Conservation (phyloP, 495 filamentous ascomycete species). For the Rhizodiscina lignyota region DNA sequence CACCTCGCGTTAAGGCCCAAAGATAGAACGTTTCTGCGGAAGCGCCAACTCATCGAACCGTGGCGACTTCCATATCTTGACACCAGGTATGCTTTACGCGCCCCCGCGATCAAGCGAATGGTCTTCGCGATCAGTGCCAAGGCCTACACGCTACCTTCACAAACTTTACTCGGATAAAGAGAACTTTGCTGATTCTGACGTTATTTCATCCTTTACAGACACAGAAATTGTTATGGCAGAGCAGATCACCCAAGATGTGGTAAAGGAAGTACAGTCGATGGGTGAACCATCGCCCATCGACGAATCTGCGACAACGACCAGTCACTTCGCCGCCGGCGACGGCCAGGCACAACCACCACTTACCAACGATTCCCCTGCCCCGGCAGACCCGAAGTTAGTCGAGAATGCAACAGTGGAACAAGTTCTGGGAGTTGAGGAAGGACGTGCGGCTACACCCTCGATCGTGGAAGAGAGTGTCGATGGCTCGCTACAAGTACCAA, state of each 20-base stretch:
- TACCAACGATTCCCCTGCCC: constrained; percentile 8
- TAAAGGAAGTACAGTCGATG: constrained; percentile 61
- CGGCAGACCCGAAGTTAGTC: constrained; percentile 4
- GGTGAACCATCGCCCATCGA: constrained; percentile 55
- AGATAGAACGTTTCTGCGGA: constrained; percentile 20
- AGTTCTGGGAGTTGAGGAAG: too few relatives aligned
- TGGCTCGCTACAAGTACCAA: too few relatives aligned
- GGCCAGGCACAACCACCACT: constrained; percentile 31
- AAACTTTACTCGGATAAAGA: too few relatives aligned
- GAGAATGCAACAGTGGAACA: neutral
- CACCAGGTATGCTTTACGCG: constrained; percentile 37
- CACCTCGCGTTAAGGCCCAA: too few relatives aligned
- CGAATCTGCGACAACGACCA: constrained; percentile 49
- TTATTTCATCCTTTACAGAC: too few relatives aligned
- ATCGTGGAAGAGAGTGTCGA: too few relatives aligned
- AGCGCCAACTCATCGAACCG: constrained; percentile 30
- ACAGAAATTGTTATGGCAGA: constrained; percentile 68
- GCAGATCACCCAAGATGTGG: constrained; percentile 60
- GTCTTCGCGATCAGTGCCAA: too few relatives aligned
- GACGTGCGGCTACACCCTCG: too few relatives aligned
- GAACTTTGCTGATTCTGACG: too few relatives aligned
- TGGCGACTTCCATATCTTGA: constrained; percentile 35
- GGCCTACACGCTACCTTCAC: too few relatives aligned
- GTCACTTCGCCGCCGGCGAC: constrained; percentile 35
- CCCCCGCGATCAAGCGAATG: too few relatives aligned